A percentile compares a stretch with the other conserved stretches of the same genome.
Conservation (phyloP, 768 basidiomycete species). For the Boletellus ananas region DNA sequence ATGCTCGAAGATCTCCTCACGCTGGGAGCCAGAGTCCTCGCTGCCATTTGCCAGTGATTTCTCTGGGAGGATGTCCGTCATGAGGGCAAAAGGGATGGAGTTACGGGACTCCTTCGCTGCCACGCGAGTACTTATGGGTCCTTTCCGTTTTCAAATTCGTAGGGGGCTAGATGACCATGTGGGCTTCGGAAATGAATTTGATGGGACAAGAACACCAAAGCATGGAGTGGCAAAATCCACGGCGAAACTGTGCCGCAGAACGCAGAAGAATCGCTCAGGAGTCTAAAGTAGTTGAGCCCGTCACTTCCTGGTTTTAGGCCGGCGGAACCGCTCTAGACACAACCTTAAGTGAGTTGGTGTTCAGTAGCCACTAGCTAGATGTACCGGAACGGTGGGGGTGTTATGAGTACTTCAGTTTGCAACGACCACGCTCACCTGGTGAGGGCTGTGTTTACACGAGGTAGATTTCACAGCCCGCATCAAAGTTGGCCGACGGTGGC, state of each 20-base stretch:
- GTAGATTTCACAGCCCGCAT: too few relatives aligned
- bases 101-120: background rate
- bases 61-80: slow-evolving; percentile 16
- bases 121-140: slow-evolving; percentile 13
- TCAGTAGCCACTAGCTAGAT: too few relatives aligned
- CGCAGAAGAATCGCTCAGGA: too few relatives aligned
- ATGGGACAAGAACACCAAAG: background rate
- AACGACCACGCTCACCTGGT: background rate
- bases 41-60: slow-evolving; percentile 25
- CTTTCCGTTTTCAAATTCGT: background rate
- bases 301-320: too few relatives aligned
- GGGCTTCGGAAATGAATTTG: slow-evolving; percentile 10
- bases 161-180: slow-evolving; percentile 1
- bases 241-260: background rate
- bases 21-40: slow-evolving; percentile 17
- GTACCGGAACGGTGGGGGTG: too few relatives aligned
- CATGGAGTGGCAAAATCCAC: background rate
- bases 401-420: too few relatives aligned
- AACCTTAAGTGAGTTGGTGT: too few relatives aligned
- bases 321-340: background rate
- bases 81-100: slow-evolving; percentile 1
- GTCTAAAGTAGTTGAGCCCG: too few relatives aligned
- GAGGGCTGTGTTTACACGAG: background rate
- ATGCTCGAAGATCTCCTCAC: slow-evolving; percentile 37
- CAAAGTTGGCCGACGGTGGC: too few relatives aligned